These are phyloP conservation scores for Melampsora americana DNA, from an alignment of 1,284 basidiomycete species.

Conservation along the genomic window DNA sequence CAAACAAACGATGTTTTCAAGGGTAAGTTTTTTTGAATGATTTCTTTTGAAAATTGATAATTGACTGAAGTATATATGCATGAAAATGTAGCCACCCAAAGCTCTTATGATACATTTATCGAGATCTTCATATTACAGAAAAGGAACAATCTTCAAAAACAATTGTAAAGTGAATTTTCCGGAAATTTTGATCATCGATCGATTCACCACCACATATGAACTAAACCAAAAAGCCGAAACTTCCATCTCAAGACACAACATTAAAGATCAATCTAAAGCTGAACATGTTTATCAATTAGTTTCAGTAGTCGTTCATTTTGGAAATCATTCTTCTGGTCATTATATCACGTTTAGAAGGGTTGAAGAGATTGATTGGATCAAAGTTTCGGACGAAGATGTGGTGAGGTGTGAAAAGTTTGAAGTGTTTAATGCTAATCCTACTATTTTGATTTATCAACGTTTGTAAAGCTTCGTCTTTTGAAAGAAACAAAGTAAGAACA, in stretches of 20 bases:
- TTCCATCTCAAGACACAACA: slow-evolving; percentile 45
- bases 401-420: slow-evolving; percentile 70
- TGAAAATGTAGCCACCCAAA: slow-evolving; percentile 65
- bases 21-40: slow-evolving; percentile 59
- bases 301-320: slow-evolving; percentile 82
- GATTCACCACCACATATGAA: slow-evolving; percentile 71
- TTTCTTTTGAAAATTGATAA: no score
- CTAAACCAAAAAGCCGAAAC: slow-evolving; percentile 54
- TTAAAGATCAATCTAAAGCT: not conserved
- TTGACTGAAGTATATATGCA: no score
- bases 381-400: slow-evolving; percentile 79
- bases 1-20: slow-evolving; percentile 79
- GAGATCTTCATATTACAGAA: slow-evolving; percentile 72
- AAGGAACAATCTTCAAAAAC: slow-evolving; percentile 73
- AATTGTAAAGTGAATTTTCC: slow-evolving; percentile 73
- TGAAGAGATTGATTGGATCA: slow-evolving; percentile 64
- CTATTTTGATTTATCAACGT: slow-evolving; percentile 84
- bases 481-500: no score
- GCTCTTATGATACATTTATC: slow-evolving; percentile 81
- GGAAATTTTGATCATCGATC: slow-evolving; percentile 77
- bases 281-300: slow-evolving; percentile 57
- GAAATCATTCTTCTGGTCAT: slow-evolving; percentile 82
- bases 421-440: slow-evolving; percentile 69
- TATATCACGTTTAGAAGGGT: slow-evolving; percentile 81
- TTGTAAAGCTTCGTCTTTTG: not conserved